These are phyloP conservation scores for Aspergillus saccharolyticus DNA, from an alignment of 495 filamentous ascomycete species.

Conservation along the genomic window DNA sequence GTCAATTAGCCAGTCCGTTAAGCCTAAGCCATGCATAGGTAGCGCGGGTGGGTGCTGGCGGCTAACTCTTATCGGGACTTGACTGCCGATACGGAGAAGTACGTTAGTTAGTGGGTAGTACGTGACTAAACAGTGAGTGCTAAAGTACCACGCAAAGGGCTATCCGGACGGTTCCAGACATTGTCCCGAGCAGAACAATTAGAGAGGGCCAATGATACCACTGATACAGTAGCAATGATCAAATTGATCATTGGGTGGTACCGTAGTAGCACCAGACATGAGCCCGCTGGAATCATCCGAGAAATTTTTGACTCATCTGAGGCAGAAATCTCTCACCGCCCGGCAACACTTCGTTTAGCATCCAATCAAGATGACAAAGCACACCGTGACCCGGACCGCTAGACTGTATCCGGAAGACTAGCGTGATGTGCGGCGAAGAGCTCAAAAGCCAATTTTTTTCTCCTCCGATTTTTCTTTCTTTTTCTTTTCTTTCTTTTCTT, in stretches of 20 bases:
- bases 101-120: too few species aligned
- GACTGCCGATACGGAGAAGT: neutral
- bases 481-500: conserved; percentile 50
- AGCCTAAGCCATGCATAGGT: neutral
- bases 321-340: neutral
- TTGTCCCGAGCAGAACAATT: neutral
- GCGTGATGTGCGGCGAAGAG: conserved; percentile 17
- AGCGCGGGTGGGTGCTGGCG: neutral
- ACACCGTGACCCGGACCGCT: neutral
- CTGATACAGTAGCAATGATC: neutral
- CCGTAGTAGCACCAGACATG: neutral
- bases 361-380: neutral
- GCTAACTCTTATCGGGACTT: neutral
- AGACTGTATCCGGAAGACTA: neutral
- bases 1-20: too few species aligned
- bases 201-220: neutral
- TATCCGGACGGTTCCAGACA: neutral
- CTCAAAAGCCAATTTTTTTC: conserved; percentile 35
- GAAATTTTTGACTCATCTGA: neutral
- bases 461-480: conserved; percentile 40
- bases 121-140: too few species aligned
- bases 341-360: neutral
- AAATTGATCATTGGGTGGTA: neutral
- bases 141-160: neutral
- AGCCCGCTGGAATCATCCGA: neutral